phyloP scores from a whole-genome alignment of 768 basidiomycete species.

The Panellus pusillus region DNA sequence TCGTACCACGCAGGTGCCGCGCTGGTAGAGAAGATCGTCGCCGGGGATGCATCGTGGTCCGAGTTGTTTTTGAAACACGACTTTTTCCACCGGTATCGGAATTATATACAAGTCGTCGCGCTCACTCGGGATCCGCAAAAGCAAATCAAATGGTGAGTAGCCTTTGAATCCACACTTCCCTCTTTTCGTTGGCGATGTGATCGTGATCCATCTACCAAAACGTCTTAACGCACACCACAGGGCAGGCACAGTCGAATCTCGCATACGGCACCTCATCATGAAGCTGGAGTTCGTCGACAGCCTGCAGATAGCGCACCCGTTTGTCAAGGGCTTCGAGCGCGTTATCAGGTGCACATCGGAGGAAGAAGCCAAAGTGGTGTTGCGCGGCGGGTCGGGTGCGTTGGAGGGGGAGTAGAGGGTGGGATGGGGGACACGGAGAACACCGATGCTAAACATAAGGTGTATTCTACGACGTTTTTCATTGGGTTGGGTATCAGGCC shows the following conservation, averaged over 20 bases:
- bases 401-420: not conserved
- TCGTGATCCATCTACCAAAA: not conserved
- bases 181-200: too few species aligned
- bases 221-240: conserved; percentile 24
- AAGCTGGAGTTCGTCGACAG: conserved; percentile 96
- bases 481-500: conserved; percentile 93
- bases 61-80: conserved; percentile 93
- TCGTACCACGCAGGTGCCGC: conserved; percentile 62
- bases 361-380: conserved; percentile 60
- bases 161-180: not conserved
- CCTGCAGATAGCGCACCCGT: conserved; percentile 89
- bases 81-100: conserved; percentile 94
- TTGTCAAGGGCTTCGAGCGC: conserved; percentile 90
- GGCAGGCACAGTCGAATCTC: conserved; percentile 94
- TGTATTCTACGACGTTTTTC: conserved; percentile 93
- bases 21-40: conserved; percentile 88
- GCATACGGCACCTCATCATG: conserved; percentile 93
- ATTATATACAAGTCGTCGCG: conserved; percentile 93
- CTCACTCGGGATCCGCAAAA: conserved; percentile 76
- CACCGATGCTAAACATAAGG: conserved; percentile 70
- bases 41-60: conserved; percentile 80
- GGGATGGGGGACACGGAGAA: conserved; percentile 70
- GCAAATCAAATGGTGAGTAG: conserved; percentile 86
- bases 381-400: not conserved
- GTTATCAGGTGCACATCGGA: conserved; percentile 78